Evolutionary conservation across 2,329 filamentous ascomycete species (phyloP), one percentile per base, ranked within the genome.

Genomic region (Neonectria faginata): DNA sequence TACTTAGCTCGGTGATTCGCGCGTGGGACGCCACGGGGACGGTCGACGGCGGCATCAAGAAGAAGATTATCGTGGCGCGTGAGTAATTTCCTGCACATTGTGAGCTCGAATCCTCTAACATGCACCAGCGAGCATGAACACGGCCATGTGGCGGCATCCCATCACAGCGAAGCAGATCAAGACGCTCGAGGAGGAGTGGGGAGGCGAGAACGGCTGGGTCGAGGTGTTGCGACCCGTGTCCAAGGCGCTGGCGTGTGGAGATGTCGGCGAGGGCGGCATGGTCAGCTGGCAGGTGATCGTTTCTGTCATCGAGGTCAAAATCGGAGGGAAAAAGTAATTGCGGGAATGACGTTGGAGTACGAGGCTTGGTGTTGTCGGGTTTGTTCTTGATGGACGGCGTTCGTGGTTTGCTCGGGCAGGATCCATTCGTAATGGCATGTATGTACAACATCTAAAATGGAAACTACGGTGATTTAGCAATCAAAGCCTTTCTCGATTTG

Each of bases 91-190:
- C 12, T 11, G 6, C 5, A n/a, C 25, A 22, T 29, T 20, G 2
- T 18, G 8, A 31, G 18, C 14, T 14, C 18, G 20, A 3, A 6
- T 39, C 16, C 14, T 7, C 36, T 39, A 39, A 39, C 36, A 8
- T 39, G 2, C 45, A 42, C 48, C 29, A 45, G 52, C 91, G 1
- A 89, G 91, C 31, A 97, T 97, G 93, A 97, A 97, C 77, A 93
- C 89, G 25, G 89, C 90, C 4, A 97, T 97, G 94, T 97, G 92
- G 91, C 83, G 85, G 60, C 93, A 97, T 76, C 94, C 94, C 2
- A 82, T 97, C 50, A 97, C 94, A 1, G 84, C 80, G 54, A 88
- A 86, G 67, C 93, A 97, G 68, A 79, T 97, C 41, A 81, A 81
- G 44, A 82, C 91, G 0, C 80, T 97, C 51, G 85, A 90, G 67